Evolutionary conservation across 2,329 filamentous ascomycete genomes (phyloP).

Genomic region (Diaporthe eres): DNA sequence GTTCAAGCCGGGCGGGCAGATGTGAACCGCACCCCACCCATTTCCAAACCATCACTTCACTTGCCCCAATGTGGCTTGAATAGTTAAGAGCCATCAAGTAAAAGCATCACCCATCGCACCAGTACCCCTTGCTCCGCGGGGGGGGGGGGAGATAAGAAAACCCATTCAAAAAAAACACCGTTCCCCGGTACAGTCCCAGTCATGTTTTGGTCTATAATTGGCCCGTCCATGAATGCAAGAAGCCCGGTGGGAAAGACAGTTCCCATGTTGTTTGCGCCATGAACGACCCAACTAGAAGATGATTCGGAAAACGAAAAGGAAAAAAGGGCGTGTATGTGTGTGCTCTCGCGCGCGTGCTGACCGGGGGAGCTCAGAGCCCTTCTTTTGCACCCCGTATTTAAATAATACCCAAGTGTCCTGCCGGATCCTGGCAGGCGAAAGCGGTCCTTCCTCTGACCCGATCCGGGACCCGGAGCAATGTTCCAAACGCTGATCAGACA

Average conservation of each 20-base stretch:
- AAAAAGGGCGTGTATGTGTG: background rate
- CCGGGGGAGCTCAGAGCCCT: constrained; percentile 7
- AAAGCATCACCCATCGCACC: constrained; percentile 10
- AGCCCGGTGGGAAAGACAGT: background rate
- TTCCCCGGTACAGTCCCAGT: constrained; percentile 6
- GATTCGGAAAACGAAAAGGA: background rate
- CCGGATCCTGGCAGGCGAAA: background rate
- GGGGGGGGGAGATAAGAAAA: background rate
- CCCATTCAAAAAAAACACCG: constrained; percentile 2
- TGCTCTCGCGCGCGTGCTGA: background rate
- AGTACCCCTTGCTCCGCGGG: constrained; percentile 13
- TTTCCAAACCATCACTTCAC: constrained; percentile 3
- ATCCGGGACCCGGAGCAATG: background rate
- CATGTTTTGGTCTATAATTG: constrained; percentile 28
- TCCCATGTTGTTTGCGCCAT: constrained; percentile 19
- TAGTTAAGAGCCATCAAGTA: background rate
- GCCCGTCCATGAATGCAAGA: constrained; percentile 26
- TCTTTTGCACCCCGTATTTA: constrained; percentile 15
- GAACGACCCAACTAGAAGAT: background rate
- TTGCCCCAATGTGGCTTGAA: background rate
- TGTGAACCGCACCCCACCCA: background rate
- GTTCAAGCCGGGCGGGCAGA: constrained; percentile 4
- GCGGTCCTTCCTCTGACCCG: background rate
- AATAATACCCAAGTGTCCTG: constrained; percentile 16
- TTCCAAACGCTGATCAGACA: constrained; percentile 12